Evolutionary conservation across 2,329 filamentous ascomycete species (phyloP).

Genomic region (Fusarium acutatum): DNA sequence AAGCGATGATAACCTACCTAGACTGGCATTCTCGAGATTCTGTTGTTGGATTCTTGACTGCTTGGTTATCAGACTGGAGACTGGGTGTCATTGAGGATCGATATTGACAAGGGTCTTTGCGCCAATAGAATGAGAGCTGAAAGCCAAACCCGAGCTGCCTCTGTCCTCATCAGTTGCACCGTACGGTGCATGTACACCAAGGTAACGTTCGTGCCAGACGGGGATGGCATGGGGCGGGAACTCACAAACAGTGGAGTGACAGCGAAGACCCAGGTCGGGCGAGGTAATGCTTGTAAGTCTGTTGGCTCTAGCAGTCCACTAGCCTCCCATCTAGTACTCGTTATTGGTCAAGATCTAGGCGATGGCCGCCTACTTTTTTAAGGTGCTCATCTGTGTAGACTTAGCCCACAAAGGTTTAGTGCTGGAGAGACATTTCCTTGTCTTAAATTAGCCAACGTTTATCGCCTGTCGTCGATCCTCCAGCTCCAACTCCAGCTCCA

Average conservation of each 20-base stretch:
- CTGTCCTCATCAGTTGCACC: neutral
- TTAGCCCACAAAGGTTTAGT: neutral
- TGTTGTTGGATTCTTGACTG: neutral
- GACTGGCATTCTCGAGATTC: neutral
- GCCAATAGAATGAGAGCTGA: neutral
- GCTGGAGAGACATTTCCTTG: neutral
- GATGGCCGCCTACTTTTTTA: constrained; percentile 11
- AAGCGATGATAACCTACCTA: neutral
- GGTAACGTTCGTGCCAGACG: neutral
- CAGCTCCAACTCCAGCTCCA: neutral
- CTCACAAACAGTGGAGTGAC: neutral
- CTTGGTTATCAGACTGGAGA: neutral
- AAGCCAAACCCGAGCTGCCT: neutral
- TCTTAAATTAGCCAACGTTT: neutral
- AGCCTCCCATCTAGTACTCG: neutral
- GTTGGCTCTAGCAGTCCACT: constrained; percentile 10
- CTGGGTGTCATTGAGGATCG: constrained; percentile 6
- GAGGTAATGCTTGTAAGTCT: constrained; percentile 17
- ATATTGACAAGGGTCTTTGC: neutral
- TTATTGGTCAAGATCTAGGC: neutral
- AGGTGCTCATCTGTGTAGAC: neutral
- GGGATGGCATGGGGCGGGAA: neutral
- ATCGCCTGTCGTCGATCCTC: neutral
- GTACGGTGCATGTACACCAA: neutral
- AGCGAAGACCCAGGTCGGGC: neutral